Conservation (phyloP, 2,329 filamentous ascomycete genomes). For the Dryadomyces quercus-mongolicae region DNA sequence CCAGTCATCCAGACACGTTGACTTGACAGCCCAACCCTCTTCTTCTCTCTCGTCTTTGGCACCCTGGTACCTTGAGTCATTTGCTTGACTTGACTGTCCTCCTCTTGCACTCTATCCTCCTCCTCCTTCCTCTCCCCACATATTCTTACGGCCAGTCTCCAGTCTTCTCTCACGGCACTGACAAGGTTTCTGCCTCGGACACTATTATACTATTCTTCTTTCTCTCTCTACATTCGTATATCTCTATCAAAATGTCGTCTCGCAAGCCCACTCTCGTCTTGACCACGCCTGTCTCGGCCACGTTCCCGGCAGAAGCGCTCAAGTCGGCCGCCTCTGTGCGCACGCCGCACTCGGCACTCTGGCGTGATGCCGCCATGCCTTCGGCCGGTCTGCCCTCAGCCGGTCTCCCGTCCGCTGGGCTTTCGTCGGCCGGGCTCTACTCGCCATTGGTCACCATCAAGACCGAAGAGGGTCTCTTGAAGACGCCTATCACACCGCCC, state of each 20-base stretch:
- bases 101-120: slow-evolving; percentile 1
- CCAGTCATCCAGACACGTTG: slow-evolving; percentile 21
- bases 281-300: slow-evolving; percentile 49
- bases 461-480: slow-evolving; percentile 48
- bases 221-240: slow-evolving; percentile 8
- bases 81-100: slow-evolving; percentile 26
- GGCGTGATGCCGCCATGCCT: slow-evolving; percentile 19
- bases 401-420: slow-evolving; percentile 25
- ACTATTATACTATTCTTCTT: background rate
- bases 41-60: background rate
- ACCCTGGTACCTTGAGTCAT: slow-evolving; percentile 25
- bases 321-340: slow-evolving; percentile 36
- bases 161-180: background rate
- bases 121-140: slow-evolving; percentile 6
- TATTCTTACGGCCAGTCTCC: slow-evolving; percentile 3
- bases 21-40: slow-evolving; percentile 23
- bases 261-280: slow-evolving; percentile 45
- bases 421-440: slow-evolving; percentile 21
- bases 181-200: no score
- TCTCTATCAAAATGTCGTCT: slow-evolving; percentile 31
- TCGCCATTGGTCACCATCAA: slow-evolving; percentile 48
- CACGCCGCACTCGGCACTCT: slow-evolving; percentile 55
- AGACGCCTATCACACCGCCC: slow-evolving; percentile 85
- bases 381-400: slow-evolving; percentile 25
- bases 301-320: slow-evolving; percentile 34